These are phyloP conservation scores for Quercus gilva DNA, from an alignment of 306 rosid species.

Conservation along the genomic window DNA sequence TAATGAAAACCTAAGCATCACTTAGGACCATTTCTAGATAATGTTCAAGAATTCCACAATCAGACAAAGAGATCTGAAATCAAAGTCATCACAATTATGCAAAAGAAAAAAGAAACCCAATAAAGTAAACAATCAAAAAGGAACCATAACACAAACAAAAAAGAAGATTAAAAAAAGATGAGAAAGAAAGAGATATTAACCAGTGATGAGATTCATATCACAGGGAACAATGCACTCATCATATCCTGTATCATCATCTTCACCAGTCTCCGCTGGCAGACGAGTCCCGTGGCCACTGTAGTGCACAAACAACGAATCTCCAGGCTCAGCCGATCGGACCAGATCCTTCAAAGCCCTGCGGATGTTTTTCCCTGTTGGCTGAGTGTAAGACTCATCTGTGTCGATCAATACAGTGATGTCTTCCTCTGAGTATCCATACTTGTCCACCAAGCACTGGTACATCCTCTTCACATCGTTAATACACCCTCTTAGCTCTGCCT, in stretches of 20 bases:
- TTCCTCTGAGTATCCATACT: constrained; percentile 49
- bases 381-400: constrained; percentile 59
- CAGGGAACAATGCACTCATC: constrained; percentile 95
- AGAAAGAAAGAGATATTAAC: constrained; percentile 22
- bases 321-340: constrained; percentile 50
- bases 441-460: constrained; percentile 46
- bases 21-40: background rate
- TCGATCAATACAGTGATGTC: constrained; percentile 69
- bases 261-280: constrained; percentile 91
- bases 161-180: background rate
- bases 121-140: too few relatives aligned
- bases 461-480: constrained; percentile 70
- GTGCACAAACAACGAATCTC: constrained; percentile 70
- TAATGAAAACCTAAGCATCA: background rate
- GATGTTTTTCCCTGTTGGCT: constrained; percentile 82
- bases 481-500: constrained; percentile 78
- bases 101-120: background rate
- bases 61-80: background rate
- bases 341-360: constrained; percentile 50
- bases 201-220: constrained; percentile 87
- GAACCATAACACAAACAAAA: background rate
- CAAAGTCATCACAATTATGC: background rate
- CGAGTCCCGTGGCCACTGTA: constrained; percentile 91
- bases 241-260: constrained; percentile 78
- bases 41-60: background rate